Conservation (phyloP, 768 basidiomycete genomes). For the Psilocybe cubensis region DNA sequence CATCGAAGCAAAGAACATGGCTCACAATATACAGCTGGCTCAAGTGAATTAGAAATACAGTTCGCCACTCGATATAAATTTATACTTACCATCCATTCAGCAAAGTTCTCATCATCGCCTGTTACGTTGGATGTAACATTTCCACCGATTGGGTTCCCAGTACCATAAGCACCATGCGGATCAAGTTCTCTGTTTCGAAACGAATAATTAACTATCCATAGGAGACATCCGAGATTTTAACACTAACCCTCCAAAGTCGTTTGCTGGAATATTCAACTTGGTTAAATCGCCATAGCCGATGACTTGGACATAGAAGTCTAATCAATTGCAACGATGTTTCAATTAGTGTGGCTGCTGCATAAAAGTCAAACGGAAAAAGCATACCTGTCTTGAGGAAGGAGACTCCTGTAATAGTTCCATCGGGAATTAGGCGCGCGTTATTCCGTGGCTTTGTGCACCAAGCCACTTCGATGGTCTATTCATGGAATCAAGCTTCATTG, state of each 20-base stretch:
- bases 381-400: slow-evolving; percentile 44
- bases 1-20: not conserved
- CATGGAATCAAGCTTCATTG: not conserved
- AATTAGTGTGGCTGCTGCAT: not conserved
- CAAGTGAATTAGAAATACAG: not conserved
- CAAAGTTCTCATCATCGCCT: slow-evolving; percentile 38
- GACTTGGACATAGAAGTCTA: slow-evolving; percentile 45
- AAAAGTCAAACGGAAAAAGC: not conserved
- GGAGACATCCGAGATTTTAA: not conserved
- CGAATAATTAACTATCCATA: not conserved
- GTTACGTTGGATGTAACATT: slow-evolving; percentile 48
- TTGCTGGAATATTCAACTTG: slow-evolving; percentile 39
- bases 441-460: slow-evolving; percentile 50
- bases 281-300: slow-evolving; percentile 48
- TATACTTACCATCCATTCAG: slow-evolving; percentile 45
- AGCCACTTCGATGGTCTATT: slow-evolving; percentile 45
- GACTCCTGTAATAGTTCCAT: slow-evolving; percentile 44
- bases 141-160: slow-evolving; percentile 47
- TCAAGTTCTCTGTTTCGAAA: slow-evolving; percentile 40
- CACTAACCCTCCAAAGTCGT: slow-evolving; percentile 44
- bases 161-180: slow-evolving; percentile 44
- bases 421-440: slow-evolving; percentile 48
- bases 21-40: slow-evolving; percentile 35
- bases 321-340: not conserved
- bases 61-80: not conserved